Conservation (phyloP, 768 basidiomycete species). For the Hypholoma sublateritium region DNA sequence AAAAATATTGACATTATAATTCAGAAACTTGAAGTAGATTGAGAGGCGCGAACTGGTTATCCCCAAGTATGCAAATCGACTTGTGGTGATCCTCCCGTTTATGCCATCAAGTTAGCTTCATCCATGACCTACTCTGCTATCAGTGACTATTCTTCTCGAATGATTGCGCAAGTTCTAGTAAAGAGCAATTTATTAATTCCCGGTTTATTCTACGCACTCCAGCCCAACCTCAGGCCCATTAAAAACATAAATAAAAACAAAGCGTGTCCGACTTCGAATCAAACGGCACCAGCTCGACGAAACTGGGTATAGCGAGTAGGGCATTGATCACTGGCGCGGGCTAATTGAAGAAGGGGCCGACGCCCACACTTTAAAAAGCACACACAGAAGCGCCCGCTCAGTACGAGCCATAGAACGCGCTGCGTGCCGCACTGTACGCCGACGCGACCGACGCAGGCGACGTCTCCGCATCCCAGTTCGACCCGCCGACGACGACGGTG, state of each 20-base stretch:
- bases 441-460: conserved; percentile 28
- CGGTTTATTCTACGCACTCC: not conserved
- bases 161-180: no score
- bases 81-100: no score
- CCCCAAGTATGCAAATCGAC: no score
- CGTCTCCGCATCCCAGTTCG: conserved; percentile 35
- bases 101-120: no score
- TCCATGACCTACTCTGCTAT: no score
- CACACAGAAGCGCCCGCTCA: not conserved
- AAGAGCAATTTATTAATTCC: not conserved
- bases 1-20: no score
- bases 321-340: not conserved
- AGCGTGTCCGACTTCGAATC: not conserved
- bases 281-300: not conserved
- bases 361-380: not conserved
- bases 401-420: conserved; percentile 18
- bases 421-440: conserved; percentile 29
- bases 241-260: conserved; percentile 1
- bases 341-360: no score
- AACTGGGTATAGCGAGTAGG: not conserved
- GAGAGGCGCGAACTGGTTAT: no score
- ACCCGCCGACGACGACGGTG: conserved; percentile 32
- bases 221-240: not conserved
- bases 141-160: no score
- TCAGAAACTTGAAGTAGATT: no score